Evolutionary conservation across 345 rosid species (phyloP), one percentile per base, ranked within the genome.

Genomic region (Sonneratia caseolaris): DNA sequence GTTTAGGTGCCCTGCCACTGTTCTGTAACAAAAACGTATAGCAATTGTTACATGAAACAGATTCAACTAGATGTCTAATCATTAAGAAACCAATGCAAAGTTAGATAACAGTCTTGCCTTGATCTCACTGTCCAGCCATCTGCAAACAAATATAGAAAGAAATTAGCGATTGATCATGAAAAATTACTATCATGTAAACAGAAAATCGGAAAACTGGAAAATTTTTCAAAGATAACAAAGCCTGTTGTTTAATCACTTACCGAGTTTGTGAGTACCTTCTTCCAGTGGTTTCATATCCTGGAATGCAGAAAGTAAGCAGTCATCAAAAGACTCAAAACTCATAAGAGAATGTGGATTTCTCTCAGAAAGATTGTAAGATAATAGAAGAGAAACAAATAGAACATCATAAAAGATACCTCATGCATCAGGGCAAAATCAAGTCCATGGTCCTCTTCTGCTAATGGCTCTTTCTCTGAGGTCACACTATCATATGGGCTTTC

Each of bases 121-220:
- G 86, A 89, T 82, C 94, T 84, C 70, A 68, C 80, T 35, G 92
- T 82, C 86, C 83, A 85, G 72, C 83, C 85, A 78, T 84, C 97
- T 91, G 90, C 84, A 78, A 73, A 64, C 21, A 51, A 47, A 72
- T 2, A 72, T 11, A 37, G 27, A 36, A 72, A 62, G 18, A 48
- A 16, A 66, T 42, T 37, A 45, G 27, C 1, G 13, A 24, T 27
- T 15, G 32, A 27, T 66, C n/a, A 21, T 71, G 35, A 64, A 45
- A 43, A 43, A 14, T 27, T 3, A 43, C 11, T 22, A 12, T 68
- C 36, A 16, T 42, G 18, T 1, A 24, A 35, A 11, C 19, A 27
- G 6, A 62, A 27, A 62, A 10, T 12, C 66, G 12, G 37, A 45
- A 45, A n/a, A 53, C 13, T 1, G 51, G 14, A 68, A 21, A 3